phyloP scores from a whole-genome alignment of 73 alveolate genomes.

The Blepharisma japonicum region DNA sequence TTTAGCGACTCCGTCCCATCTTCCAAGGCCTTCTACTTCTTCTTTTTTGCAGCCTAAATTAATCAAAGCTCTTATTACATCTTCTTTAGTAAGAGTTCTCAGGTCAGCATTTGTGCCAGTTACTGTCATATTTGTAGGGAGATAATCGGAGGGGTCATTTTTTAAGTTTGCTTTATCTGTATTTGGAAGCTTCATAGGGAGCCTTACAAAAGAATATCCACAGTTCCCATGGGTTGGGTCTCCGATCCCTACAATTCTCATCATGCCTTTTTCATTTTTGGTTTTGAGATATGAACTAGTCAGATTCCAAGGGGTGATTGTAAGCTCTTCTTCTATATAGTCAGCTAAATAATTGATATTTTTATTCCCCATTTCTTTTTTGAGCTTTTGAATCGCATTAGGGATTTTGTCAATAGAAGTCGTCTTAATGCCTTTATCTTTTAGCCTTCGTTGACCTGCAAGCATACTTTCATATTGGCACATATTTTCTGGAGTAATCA shows the following conservation, averaged over 20 bases:
- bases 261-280: slow-evolving; percentile 81
- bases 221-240: slow-evolving; percentile 98
- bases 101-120: slow-evolving; percentile 97
- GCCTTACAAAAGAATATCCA: slow-evolving; percentile 91
- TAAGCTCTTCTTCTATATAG: slow-evolving; percentile 92
- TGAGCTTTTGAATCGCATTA: slow-evolving; percentile 82
- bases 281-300: slow-evolving; percentile 73
- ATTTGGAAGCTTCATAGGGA: slow-evolving; percentile 71
- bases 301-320: slow-evolving; percentile 96
- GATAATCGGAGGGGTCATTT: slow-evolving; percentile 53
- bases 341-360: slow-evolving; percentile 71
- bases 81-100: slow-evolving; percentile 84
- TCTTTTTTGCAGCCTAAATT: slow-evolving; percentile 79
- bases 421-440: slow-evolving; percentile 83
- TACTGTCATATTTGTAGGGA: slow-evolving; percentile 49
- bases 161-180: slow-evolving; percentile 55
- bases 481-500: slow-evolving; percentile 89
- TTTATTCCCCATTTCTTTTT: slow-evolving; percentile 63
- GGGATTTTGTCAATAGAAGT: slow-evolving; percentile 91
- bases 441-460: slow-evolving; percentile 85
- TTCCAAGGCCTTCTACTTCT: slow-evolving; percentile 72
- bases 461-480: slow-evolving; percentile 93
- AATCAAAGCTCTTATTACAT: slow-evolving; percentile 62
- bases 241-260: slow-evolving; percentile 94
- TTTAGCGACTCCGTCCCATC: slow-evolving; percentile 42